Evolutionary conservation across 176 grass and related monocot species (phyloP).

Genomic region (Carex pumila): DNA sequence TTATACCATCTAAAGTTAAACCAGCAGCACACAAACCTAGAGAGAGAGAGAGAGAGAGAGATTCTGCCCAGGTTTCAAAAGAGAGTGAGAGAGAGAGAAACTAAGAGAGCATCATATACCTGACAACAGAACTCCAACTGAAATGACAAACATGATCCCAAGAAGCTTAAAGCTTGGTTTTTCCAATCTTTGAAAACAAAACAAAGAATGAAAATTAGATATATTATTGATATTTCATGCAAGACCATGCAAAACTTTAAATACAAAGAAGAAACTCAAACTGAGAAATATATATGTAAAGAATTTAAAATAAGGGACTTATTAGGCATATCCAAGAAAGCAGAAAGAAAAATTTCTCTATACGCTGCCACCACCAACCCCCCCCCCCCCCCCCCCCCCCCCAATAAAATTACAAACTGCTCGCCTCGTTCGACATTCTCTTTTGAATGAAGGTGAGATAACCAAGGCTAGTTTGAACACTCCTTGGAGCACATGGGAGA

Average conservation of each 20-base stretch:
- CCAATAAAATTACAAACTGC: not conserved
- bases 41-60: not conserved
- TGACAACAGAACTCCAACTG: conserved; percentile 80
- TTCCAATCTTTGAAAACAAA: conserved; percentile 64
- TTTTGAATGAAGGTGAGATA: not conserved
- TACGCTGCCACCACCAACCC: not conserved
- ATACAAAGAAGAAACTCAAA: not conserved
- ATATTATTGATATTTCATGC: not conserved
- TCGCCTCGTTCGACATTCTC: no score
- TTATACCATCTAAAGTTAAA: conserved; percentile 12
- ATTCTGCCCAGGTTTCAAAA: no score
- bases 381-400: not conserved
- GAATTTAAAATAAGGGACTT: not conserved
- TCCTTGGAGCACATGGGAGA: not conserved
- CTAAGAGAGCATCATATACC: conserved; percentile 36
- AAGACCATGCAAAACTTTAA: not conserved
- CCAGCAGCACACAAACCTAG: conserved; percentile 14
- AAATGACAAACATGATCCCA: conserved; percentile 89
- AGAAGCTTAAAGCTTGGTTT: conserved; percentile 80
- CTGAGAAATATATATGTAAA: not conserved
- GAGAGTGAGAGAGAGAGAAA: not conserved
- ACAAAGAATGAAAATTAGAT: conserved; percentile 16
- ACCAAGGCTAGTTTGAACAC: not conserved
- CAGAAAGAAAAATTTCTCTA: not conserved
- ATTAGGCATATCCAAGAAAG: not conserved